Evolutionary conservation across 176 grass and related monocot species (phyloP), one percentile per base, ranked within the genome.

Genomic region (Musa acuminata): DNA sequence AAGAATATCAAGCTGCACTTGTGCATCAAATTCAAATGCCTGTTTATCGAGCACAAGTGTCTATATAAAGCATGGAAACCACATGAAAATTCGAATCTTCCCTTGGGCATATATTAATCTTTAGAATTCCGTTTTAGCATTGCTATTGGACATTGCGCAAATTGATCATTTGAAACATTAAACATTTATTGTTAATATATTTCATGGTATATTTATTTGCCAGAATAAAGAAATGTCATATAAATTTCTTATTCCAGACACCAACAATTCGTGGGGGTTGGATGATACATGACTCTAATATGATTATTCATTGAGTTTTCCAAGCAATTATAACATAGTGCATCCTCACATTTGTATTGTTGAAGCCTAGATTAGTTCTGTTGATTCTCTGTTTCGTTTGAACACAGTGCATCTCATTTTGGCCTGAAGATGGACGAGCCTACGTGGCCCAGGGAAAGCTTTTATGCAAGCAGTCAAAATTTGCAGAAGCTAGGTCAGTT

Each of bases 351-450:
- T 10, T 22, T 43, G 35, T 43, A 43, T 43, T 43, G 3, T 26
- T 17, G 13, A 8, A 50, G 6, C 10, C 12, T 9, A 23, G 25
- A 70, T 4, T 62, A 50, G 7, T 57, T 69, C 17, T 19, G 11
- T 43, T 64, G 21, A 74, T 55, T 8, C 51, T 10, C 60, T 77
- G 43, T 66, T 50, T 3, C 48, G 21, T 81, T 82, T 80, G 21
- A 81, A 12, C 82, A 27, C 79, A 96, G 88, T 98, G 94, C 43
- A 91, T 93, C 72, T 51, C 78, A 63, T 98, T 77, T 71, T 98
- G 94, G 94, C 94, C 94, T 71, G 94, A 98, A 93, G 94, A 98
- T 72, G 94, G 94, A 55, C 84, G 94, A 13, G 72, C 86, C 50
- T 98, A 98, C 62, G 90, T 98, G 21, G 94, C 87, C 35, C 75